A percentile compares a stretch with the other conserved stretches of the same genome.
phyloP scores from a whole-genome alignment of 768 basidiomycete genomes.

The Suillus spraguei region DNA sequence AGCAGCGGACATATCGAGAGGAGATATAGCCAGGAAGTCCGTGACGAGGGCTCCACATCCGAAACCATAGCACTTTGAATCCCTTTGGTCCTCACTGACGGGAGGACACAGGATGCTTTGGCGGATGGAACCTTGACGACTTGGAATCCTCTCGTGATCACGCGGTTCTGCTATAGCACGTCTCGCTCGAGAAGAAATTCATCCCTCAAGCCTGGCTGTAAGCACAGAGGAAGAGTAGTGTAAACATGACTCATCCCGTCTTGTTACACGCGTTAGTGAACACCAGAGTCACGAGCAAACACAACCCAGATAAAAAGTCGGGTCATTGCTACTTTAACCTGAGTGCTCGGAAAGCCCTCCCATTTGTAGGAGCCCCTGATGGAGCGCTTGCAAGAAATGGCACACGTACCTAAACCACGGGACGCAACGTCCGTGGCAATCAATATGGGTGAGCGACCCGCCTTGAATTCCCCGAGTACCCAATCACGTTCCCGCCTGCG shows the following conservation, averaged over 20 bases:
- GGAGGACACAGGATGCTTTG: slow-evolving; percentile 9
- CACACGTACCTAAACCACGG: slow-evolving; percentile 96
- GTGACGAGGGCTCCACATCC: slow-evolving; percentile 6
- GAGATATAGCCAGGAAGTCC: slow-evolving; percentile 26
- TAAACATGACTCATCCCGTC: slow-evolving; percentile 7
- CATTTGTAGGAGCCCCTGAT: slow-evolving; percentile 25
- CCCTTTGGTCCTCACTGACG: slow-evolving; percentile 5
- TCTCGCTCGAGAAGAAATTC: slow-evolving; percentile 6
- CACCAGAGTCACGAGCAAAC: slow-evolving; percentile 8
- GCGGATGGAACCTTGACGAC: slow-evolving; percentile 12
- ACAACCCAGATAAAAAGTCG: neutral
- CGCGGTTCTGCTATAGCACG: slow-evolving; percentile 11
- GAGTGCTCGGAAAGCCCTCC: slow-evolving; percentile 10
- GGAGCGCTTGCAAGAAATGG: slow-evolving; percentile 52
- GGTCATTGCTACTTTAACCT: slow-evolving; percentile 11
- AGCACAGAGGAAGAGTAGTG: slow-evolving; percentile 7
- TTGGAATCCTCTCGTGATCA: slow-evolving; percentile 11
- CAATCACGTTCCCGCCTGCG: slow-evolving; percentile 95
- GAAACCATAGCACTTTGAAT: slow-evolving; percentile 6
- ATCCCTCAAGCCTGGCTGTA: slow-evolving; percentile 10
- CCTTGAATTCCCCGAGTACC: slow-evolving; percentile 98
- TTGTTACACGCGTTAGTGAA: slow-evolving; percentile 12
- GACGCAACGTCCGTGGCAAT: slow-evolving; percentile 99
- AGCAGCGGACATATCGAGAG: slow-evolving; percentile 24
- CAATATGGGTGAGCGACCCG: slow-evolving; percentile 94